These are phyloP conservation scores for Trypethelium eluteriae DNA, from an alignment of 495 filamentous ascomycete species.

Conservation along the genomic window DNA sequence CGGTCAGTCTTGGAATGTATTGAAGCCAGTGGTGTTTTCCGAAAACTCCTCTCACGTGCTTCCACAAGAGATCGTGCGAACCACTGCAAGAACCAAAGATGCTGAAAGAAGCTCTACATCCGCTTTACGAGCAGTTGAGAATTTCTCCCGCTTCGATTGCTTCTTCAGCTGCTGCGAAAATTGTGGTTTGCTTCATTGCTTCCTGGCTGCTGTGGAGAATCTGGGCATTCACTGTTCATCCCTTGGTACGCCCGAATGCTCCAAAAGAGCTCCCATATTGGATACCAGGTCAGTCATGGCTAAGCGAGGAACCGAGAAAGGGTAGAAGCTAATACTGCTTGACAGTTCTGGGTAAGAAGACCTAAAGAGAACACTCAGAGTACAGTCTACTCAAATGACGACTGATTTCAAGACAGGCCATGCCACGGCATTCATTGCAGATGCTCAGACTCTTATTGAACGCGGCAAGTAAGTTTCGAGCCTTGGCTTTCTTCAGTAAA, in stretches of 20 bases:
- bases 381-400: neutral
- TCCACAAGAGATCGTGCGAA: neutral
- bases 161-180: neutral
- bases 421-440: neutral
- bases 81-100: neutral
- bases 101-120: neutral
- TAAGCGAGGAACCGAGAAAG: neutral
- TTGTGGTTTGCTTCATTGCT: neutral
- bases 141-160: neutral
- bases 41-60: neutral
- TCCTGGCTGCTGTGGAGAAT: neutral
- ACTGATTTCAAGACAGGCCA: neutral
- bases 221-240: neutral
- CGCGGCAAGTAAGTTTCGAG: neutral
- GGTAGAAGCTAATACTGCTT: neutral
- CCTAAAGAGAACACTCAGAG: neutral
- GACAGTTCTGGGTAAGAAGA: neutral
- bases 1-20: no score
- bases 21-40: neutral
- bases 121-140: neutral
- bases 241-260: neutral
- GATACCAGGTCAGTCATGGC: neutral
- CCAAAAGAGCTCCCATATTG: conserved; percentile 1
- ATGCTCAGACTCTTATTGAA: neutral
- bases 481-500: neutral